Evolutionary conservation across 106 monocot species (phyloP), one percentile per base, ranked within the genome.

Genomic region (Posidonia australis): DNA sequence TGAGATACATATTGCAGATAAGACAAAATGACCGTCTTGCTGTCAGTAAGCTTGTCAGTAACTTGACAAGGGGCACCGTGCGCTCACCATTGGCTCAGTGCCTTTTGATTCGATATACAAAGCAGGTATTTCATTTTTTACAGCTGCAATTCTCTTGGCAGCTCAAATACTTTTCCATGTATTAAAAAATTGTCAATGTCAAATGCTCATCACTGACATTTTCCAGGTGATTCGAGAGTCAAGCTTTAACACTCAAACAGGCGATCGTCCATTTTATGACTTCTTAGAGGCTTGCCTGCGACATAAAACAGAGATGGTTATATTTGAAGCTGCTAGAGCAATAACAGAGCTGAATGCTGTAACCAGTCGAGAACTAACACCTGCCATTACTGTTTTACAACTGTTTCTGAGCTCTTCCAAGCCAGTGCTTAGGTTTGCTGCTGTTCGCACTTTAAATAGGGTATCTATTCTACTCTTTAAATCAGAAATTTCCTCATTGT

Each of bases 341-440:
- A 99, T 99, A 64, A 99, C 98, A 20, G 91, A 91, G 60, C 56
- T 99, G 32, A 83, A 31, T 77, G 91, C 88, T 46, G 98, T 99
- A 36, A 91, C 91, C 58, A 91, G 77, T 59, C 71, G 91, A 29
- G 98, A 99, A 72, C 73, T 99, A 66, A 88, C 81, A 44, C 98
- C 98, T 66, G 98, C 98, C 61, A 99, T 99, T 58, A 99, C 91
- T 58, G 91, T 91, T 45, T 73, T 99, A 19, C 98, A 99, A 67
- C 79, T 99, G 19, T 99, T 99, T 77, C 81, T 99, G 79, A 91
- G 87, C 82, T 99, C 98, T 46, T 90, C 98, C n/a, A 99, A 91
- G 72, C 98, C 98, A 43, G 91, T 99, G 24, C 79, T 99, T 59
- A 75, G 98, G 1, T 99, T 99, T 91, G 98, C 98, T 64, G 98